Evolutionary conservation across 78 protist species (phyloP), one percentile per base, ranked within the genome.

Genomic region (Dictyostelium firmibasis): DNA sequence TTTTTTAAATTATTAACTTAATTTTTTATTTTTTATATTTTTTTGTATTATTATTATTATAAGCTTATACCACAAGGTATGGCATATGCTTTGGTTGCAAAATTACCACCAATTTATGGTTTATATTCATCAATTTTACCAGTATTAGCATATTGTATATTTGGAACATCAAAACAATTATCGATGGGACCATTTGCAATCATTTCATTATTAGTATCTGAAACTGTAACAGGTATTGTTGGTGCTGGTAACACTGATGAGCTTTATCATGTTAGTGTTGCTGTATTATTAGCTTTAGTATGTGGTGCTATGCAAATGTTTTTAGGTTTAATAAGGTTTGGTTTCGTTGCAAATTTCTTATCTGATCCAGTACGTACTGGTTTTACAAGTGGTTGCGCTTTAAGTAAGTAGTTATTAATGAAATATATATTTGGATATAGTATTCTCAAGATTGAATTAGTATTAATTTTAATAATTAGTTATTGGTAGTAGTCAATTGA

Each of bases 101-200:
- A 81, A 10, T 84, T 98, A 18, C 98, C 98, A 9, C 96, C 98
- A 9, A 85, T 88, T 9, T 84, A 98, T 44, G 99, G 99, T 13
- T 92, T 97, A 7, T 96, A 96, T 57, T 44, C 96, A 14, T 92
- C 98, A 5, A 86, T 97, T 27, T 41, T 97, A 1, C 98, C 98
- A 29, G 83, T 88, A 8, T 33, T 98, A 25, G 93, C 93, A 53
- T 98, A 98, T 76, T 81, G 96, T 38, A 25, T 93, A 23, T 85
- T 97, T 67, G 99, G 99, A 13, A 95, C 96, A 13, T 83, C 96
- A 16, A 27, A 83, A 27, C 95, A 96, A 83, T 47, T 97, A 33
- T 81, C 97, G 8, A 92, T 96, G 60, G 99, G 98, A 18, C 99
- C 99, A 6, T 95, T 96, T 57, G 96, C 96, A 25, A 85, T 93